Evolutionary conservation across 768 basidiomycete genomes (phyloP).

Genomic region (Neoboletus brunneissimus): DNA sequence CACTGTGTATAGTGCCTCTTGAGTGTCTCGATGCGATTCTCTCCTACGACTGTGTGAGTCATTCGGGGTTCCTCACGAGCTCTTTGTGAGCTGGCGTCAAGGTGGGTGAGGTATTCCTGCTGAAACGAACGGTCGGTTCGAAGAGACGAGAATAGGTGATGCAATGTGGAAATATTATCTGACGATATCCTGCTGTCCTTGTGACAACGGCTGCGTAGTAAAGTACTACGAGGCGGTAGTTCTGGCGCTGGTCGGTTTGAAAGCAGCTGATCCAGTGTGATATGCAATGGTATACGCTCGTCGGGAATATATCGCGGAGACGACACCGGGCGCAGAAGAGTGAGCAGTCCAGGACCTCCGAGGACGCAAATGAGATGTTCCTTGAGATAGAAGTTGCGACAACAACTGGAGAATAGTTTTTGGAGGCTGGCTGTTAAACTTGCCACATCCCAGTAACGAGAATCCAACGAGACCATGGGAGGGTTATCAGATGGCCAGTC

Average conservation of each 20-base stretch:
- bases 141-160: not conserved
- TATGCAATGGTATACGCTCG: no score
- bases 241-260: not conserved
- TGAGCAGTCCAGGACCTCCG: not conserved
- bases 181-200: not conserved
- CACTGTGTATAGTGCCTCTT: not conserved
- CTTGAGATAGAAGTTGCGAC: no score
- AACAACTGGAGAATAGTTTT: no score
- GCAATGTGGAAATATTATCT: not conserved
- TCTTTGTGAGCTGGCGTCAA: not conserved
- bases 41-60: not conserved
- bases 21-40: not conserved
- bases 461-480: no score
- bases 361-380: not conserved
- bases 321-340: fast-evolving
- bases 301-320: not conserved
- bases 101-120: conserved; percentile 9
- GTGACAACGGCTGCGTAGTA: not conserved
- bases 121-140: not conserved
- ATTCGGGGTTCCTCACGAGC: not conserved
- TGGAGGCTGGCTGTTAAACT: no score
- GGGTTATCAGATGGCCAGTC: no score
- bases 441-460: no score
- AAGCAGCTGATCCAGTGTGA: not conserved
- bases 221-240: not conserved